Evolutionary conservation across 768 basidiomycete species (phyloP).

Genomic region (Pulveroboletus ravenelii): DNA sequence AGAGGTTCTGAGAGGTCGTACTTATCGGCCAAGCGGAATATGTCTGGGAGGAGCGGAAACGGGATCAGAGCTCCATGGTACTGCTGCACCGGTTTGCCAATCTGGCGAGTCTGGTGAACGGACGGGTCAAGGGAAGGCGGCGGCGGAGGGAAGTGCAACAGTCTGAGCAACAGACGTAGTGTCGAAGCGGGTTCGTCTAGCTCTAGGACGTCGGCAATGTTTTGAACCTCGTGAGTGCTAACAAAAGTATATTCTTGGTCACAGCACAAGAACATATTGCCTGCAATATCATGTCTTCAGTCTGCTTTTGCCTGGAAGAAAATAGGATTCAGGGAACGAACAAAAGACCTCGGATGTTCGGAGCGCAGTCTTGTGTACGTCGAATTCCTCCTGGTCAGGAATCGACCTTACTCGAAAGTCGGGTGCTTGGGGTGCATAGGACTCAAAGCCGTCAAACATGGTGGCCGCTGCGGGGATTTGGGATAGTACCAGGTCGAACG

Average conservation of each 20-base stretch:
- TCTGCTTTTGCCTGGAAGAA: not conserved
- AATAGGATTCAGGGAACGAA: constrained; percentile 32
- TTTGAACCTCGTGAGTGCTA: constrained; percentile 14
- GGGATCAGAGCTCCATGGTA: constrained; percentile 50
- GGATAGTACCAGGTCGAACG: not conserved
- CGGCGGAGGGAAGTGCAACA: constrained; percentile 52
- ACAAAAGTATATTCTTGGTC: constrained; percentile 28
- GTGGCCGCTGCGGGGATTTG: not conserved
- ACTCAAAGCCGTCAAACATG: constrained; percentile 23
- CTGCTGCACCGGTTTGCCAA: constrained; percentile 29
- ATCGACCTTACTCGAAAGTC: constrained; percentile 56
- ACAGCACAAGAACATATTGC: constrained; percentile 66
- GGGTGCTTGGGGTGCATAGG: constrained; percentile 41
- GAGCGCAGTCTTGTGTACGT: constrained; percentile 46
- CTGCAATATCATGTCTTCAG: constrained; percentile 33
- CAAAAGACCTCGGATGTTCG: constrained; percentile 59
- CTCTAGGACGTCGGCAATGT: constrained; percentile 38
- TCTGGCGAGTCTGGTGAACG: constrained; percentile 25
- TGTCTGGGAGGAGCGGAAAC: constrained; percentile 53
- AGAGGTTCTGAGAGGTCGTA: constrained; percentile 51
- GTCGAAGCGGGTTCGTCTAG: constrained; percentile 49
- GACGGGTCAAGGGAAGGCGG: constrained; percentile 37
- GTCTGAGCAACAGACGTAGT: constrained; percentile 47
- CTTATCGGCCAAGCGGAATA: constrained; percentile 62
- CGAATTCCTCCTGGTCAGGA: constrained; percentile 46